Conservation (phyloP, 2,329 filamentous ascomycete genomes). For the Ascochyta koolunga region DNA sequence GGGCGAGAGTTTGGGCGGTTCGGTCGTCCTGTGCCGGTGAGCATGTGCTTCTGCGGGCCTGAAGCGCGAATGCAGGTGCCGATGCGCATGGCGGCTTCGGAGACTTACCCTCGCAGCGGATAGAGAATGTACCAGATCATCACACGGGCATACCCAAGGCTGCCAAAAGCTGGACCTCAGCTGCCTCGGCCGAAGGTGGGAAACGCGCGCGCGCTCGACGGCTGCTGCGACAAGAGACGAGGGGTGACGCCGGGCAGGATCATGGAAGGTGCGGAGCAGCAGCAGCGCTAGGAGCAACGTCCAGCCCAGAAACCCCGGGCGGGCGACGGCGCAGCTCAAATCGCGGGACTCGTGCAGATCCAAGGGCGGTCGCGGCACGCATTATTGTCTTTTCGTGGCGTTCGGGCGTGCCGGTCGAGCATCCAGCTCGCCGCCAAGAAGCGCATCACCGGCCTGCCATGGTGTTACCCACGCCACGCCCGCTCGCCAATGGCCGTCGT, state of each 20-base stretch:
- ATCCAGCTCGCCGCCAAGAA: conserved; percentile 21
- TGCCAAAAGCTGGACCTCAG: conserved; percentile 15
- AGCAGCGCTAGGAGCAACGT: conserved; percentile 5
- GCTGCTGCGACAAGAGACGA: conserved; percentile 24
- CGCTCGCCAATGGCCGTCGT: conserved; percentile 11
- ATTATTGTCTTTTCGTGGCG: conserved; percentile 36
- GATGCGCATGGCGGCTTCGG: neutral
- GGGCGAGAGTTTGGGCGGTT: conserved; percentile 69
- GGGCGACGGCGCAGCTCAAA: conserved; percentile 24
- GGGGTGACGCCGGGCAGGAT: conserved; percentile 26
- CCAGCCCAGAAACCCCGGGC: conserved; percentile 9
- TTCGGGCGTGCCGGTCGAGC: conserved; percentile 26
- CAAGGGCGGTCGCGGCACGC: conserved; percentile 26
- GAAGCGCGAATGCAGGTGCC: neutral
- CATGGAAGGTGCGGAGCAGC: conserved; percentile 18
- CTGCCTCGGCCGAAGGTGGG: conserved; percentile 31
- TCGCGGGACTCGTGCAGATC: conserved; percentile 20
- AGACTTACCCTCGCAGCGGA: conserved; percentile 74
- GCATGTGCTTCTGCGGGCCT: conserved; percentile 10
- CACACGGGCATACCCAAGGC: conserved; percentile 33
- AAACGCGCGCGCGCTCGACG: conserved; percentile 33
- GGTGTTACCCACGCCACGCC: conserved; percentile 18
- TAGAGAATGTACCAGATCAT: conserved; percentile 82
- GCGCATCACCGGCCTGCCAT: conserved; percentile 11
- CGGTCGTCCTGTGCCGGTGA: conserved; percentile 66